A percentile compares a stretch with the other conserved stretches of the same genome.
Conservation (phyloP, 2,329 filamentous ascomycete species). For the Dothiorella sarmentorum region DNA sequence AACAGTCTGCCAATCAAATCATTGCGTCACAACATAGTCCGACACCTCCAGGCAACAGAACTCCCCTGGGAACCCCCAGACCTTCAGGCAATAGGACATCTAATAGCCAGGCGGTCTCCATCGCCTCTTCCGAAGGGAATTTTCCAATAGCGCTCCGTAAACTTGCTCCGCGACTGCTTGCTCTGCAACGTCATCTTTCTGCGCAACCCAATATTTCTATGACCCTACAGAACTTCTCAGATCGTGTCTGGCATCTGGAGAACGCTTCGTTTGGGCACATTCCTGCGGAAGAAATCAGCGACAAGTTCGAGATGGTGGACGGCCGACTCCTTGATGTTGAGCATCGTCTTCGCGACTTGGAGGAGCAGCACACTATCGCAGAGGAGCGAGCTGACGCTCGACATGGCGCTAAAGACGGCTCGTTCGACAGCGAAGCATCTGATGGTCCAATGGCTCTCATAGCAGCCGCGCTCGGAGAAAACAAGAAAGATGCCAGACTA, state of each 20-base stretch:
- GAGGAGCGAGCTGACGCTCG: constrained; percentile 22
- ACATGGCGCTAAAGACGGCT: constrained; percentile 38
- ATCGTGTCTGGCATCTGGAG: constrained; percentile 66
- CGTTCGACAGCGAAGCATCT: constrained; percentile 27
- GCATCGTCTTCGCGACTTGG: constrained; percentile 45
- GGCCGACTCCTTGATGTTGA: constrained; percentile 68
- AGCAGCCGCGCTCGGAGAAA: background rate
- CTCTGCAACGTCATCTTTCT: constrained; percentile 35
- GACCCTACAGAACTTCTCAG: constrained; percentile 58
- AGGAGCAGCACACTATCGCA: constrained; percentile 33
- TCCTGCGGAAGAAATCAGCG: constrained; percentile 66
- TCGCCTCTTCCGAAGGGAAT: background rate
- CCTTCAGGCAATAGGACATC: background rate
- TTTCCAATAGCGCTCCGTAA: constrained; percentile 26
- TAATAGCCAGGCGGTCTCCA: background rate
- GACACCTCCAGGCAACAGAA: background rate
- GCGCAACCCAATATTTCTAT: constrained; percentile 41
- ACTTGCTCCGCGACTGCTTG: constrained; percentile 31
- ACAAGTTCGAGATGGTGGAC: constrained; percentile 65
- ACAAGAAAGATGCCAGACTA: constrained; percentile 25
- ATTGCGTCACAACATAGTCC: background rate
- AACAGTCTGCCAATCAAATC: background rate
- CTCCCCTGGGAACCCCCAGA: too few species aligned
- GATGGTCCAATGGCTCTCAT: constrained; percentile 34
- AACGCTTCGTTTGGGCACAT: constrained; percentile 64